phyloP scores from a whole-genome alignment of 1,284 basidiomycete species.

The Cutaneotrichosporon cutaneum region DNA sequence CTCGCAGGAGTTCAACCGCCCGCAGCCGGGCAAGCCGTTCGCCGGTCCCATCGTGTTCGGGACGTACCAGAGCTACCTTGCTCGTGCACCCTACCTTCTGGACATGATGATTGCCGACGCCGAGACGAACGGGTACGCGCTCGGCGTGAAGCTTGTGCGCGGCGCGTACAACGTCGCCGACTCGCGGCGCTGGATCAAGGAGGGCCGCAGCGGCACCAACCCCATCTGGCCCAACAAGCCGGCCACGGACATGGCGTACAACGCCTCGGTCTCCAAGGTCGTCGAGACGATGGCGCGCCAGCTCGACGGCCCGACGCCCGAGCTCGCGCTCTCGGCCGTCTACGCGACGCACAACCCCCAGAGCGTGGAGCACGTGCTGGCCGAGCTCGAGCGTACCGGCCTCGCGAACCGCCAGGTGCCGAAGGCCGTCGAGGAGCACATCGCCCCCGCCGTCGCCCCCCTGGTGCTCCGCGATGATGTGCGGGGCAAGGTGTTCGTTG shows the following conservation, averaged over 20 bases:
- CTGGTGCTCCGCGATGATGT: constrained; percentile 20
- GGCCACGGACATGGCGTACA: constrained; percentile 78
- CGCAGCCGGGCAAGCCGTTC: constrained; percentile 25
- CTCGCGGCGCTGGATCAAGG: constrained; percentile 46
- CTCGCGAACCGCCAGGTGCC: constrained; percentile 54
- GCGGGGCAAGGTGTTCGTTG: constrained; percentile 67
- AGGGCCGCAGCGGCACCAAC: constrained; percentile 44
- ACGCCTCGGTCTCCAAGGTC: constrained; percentile 65
- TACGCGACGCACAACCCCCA: constrained; percentile 85
- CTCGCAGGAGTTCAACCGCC: constrained; percentile 71
- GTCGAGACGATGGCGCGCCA: constrained; percentile 54
- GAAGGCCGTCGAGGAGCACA: constrained; percentile 1
- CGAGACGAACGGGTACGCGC: constrained; percentile 65
- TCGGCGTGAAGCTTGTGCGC: constrained; percentile 92
- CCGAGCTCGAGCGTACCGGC: constrained; percentile 61
- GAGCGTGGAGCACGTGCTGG: constrained; percentile 64
- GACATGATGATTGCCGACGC: constrained; percentile 68
- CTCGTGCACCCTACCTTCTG: constrained; percentile 63
- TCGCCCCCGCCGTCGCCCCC: neutral
- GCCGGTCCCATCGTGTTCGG: constrained; percentile 53
- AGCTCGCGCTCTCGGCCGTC: constrained; percentile 64
- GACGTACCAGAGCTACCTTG: constrained; percentile 82
- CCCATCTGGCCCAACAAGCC: constrained; percentile 55
- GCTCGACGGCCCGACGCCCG: constrained; percentile 51
- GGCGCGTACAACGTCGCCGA: constrained; percentile 90